phyloP scores from a whole-genome alignment of 352 stramenopile genomes.

The Peronospora farinosa region DNA sequence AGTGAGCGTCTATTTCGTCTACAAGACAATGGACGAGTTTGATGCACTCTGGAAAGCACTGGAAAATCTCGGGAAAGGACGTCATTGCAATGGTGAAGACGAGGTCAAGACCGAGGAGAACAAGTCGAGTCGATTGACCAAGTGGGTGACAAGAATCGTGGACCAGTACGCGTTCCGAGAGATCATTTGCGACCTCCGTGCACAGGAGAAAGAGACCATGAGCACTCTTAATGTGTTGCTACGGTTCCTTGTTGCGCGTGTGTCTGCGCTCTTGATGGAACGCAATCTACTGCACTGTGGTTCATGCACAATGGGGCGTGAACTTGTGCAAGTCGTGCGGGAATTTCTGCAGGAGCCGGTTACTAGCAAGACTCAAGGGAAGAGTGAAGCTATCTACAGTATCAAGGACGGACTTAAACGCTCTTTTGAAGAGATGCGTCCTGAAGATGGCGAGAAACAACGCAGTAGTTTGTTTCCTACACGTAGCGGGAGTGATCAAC shows the following conservation, averaged over 20 bases:
- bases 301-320: slow-evolving; percentile 43
- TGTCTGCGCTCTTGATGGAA: slow-evolving; percentile 54
- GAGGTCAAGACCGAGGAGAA: slow-evolving; percentile 6
- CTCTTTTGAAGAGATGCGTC: slow-evolving; percentile 46
- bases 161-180: slow-evolving; percentile 69
- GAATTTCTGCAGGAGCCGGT: slow-evolving; percentile 64
- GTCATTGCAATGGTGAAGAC: slow-evolving; percentile 36
- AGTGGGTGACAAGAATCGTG: slow-evolving; percentile 72
- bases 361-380: slow-evolving; percentile 8
- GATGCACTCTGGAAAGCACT: slow-evolving; percentile 60
- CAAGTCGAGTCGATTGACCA: slow-evolving; percentile 43
- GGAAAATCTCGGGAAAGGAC: slow-evolving; percentile 33
- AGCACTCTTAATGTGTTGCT: slow-evolving; percentile 69
- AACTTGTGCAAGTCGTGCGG: slow-evolving; percentile 53
- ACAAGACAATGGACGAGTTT: slow-evolving; percentile 76
- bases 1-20: slow-evolving; percentile 60
- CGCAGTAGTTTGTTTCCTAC: slow-evolving; percentile 31
- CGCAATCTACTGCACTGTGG: slow-evolving; percentile 46
- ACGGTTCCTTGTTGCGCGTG: slow-evolving; percentile 57
- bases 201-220: slow-evolving; percentile 66
- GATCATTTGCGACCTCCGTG: slow-evolving; percentile 48
- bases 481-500: slow-evolving; percentile 25
- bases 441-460: slow-evolving; percentile 32
- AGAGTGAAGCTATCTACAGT: slow-evolving; percentile 10
- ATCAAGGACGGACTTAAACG: slow-evolving; percentile 40